phyloP scores from a whole-genome alignment of 2,329 filamentous ascomycete species.

The Pseudopyricularia cyperi region DNA sequence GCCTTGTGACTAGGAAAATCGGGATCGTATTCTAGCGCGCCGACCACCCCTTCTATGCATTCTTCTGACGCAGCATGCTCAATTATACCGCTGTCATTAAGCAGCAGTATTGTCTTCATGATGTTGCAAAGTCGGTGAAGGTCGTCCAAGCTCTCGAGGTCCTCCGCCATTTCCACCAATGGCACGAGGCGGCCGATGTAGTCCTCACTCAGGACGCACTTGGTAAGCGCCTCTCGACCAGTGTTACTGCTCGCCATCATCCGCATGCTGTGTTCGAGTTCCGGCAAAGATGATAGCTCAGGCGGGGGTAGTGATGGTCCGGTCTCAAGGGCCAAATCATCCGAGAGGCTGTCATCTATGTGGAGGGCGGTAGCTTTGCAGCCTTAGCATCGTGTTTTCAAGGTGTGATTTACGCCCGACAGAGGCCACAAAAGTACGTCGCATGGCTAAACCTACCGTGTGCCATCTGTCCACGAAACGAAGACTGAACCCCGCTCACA shows the following conservation, averaged over 20 bases:
- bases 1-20: slow-evolving; percentile 97
- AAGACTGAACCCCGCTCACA: slow-evolving; percentile 71
- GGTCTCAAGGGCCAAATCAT: slow-evolving; percentile 69
- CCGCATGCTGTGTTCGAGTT: slow-evolving; percentile 78
- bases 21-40: slow-evolving; percentile 92
- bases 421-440: not conserved
- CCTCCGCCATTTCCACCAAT: slow-evolving; percentile 77
- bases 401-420: not conserved
- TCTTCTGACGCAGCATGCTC: slow-evolving; percentile 87
- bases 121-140: slow-evolving; percentile 91
- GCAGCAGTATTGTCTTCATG: slow-evolving; percentile 88
- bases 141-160: slow-evolving; percentile 75
- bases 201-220: slow-evolving; percentile 72
- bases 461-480: slow-evolving; percentile 30
- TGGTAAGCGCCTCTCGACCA: slow-evolving; percentile 75
- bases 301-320: slow-evolving; percentile 65
- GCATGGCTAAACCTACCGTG: not conserved
- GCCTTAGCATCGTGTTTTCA: slow-evolving; percentile 12
- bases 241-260: slow-evolving; percentile 59
- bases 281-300: slow-evolving; percentile 67
- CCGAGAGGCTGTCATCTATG: slow-evolving; percentile 73
- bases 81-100: slow-evolving; percentile 92
- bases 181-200: slow-evolving; percentile 82
- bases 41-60: slow-evolving; percentile 81
- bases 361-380: not conserved